phyloP scores from a whole-genome alignment of 208 protist genomes.

The Wallacemonas collosoma region DNA sequence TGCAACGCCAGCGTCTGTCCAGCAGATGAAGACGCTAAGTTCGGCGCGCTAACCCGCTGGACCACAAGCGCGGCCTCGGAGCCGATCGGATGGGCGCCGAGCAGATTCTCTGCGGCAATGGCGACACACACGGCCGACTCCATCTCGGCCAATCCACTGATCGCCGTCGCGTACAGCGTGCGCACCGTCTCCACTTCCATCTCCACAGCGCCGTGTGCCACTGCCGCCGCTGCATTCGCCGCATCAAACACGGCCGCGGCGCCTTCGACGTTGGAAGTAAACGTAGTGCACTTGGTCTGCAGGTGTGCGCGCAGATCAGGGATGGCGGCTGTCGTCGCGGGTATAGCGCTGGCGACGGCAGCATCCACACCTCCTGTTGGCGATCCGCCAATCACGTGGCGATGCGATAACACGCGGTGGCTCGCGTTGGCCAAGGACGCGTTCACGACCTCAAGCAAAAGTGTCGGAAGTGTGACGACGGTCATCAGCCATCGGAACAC shows the following conservation, averaged over 20 bases:
- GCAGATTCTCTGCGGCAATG: conserved; percentile 53
- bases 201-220: conserved; percentile 16
- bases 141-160: conserved; percentile 58
- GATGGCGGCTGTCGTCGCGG: not conserved
- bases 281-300: conserved; percentile 25
- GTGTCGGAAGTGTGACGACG: conserved; percentile 25
- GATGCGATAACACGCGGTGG: conserved; percentile 70
- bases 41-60: conserved; percentile 27
- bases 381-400: conserved; percentile 38
- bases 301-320: conserved; percentile 39
- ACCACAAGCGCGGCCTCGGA: conserved; percentile 21
- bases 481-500: conserved; percentile 62
- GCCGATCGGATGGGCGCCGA: conserved; percentile 26
- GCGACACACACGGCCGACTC: conserved; percentile 57
- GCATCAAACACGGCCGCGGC: conserved; percentile 30
- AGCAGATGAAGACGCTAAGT: not conserved
- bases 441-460: conserved; percentile 58
- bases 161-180: conserved; percentile 35
- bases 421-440: conserved; percentile 60
- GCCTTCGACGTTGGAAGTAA: conserved; percentile 46
- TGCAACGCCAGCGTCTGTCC: not conserved
- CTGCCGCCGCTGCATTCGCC: conserved; percentile 6
- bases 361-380: not conserved
- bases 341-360: not conserved
- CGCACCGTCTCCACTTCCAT: conserved; percentile 45